phyloP scores from a whole-genome alignment of 371 early-diverging fungal species.

The Rhizopus arrhizus region DNA sequence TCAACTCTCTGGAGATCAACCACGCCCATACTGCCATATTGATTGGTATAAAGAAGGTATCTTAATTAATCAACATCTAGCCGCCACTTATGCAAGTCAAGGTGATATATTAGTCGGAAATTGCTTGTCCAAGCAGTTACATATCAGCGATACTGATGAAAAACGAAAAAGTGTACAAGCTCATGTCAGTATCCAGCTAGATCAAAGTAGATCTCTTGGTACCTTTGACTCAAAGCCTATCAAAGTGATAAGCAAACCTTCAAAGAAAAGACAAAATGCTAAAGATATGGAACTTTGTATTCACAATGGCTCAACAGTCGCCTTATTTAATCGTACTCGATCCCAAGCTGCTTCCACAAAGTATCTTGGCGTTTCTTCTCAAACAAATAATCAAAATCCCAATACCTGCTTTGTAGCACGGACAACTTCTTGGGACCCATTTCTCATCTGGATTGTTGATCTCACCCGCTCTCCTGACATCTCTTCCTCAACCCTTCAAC shows the following conservation, averaged over 20 bases:
- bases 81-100: background rate
- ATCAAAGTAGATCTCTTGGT: constrained; percentile 62
- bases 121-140: constrained; percentile 81
- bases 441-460: constrained; percentile 86
- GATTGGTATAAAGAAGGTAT: constrained; percentile 44
- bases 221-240: constrained; percentile 76
- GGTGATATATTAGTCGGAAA: constrained; percentile 58
- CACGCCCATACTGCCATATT: constrained; percentile 43
- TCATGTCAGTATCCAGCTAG: constrained; percentile 67
- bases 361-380: constrained; percentile 70
- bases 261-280: constrained; percentile 82
- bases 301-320: constrained; percentile 80
- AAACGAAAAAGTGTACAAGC: constrained; percentile 79
- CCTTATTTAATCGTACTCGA: constrained; percentile 82
- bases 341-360: constrained; percentile 88
- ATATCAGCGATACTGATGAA: constrained; percentile 82
- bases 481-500: constrained; percentile 30
- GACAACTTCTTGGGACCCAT: constrained; percentile 82
- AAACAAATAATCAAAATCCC: constrained; percentile 19
- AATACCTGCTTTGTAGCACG: constrained; percentile 79
- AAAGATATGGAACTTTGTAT: constrained; percentile 86
- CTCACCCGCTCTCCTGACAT: constrained; percentile 52
- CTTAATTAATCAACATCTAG: constrained; percentile 6
- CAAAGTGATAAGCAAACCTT: constrained; percentile 84
- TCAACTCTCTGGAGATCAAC: constrained; percentile 49